Conservation (phyloP, 169 alveolate species). For the Babesia bigemina region DNA sequence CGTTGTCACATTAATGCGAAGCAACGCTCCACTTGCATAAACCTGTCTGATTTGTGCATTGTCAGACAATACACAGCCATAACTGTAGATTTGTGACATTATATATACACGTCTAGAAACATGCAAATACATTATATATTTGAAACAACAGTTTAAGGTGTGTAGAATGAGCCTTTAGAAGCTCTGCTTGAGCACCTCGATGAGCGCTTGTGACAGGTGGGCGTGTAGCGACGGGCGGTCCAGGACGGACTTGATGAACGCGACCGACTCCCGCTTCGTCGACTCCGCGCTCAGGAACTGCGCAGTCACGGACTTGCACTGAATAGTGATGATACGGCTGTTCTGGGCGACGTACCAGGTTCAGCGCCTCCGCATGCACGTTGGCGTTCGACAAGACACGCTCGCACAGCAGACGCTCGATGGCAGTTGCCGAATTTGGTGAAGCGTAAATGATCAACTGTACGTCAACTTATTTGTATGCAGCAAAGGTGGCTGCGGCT, state of each 20-base stretch:
- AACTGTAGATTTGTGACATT: no score
- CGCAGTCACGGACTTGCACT: conserved; percentile 33
- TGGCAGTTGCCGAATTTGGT: no score
- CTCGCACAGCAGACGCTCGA: neutral
- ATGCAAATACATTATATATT: no score
- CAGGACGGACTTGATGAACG: conserved; percentile 28
- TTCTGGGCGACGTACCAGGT: neutral
- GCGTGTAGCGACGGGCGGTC: conserved; percentile 34
- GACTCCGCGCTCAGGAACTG: conserved; percentile 12
- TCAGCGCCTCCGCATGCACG: neutral
- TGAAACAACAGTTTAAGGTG: no score
- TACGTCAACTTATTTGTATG: no score
- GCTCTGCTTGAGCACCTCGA: conserved; percentile 41
- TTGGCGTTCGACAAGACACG: neutral
- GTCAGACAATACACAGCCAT: no score
- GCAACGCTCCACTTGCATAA: no score
- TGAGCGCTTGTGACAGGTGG: conserved; percentile 24
- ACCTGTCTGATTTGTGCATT: no score
- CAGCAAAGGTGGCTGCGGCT: no score
- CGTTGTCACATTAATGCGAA: no score
- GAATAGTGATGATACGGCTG: neutral
- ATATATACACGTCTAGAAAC: no score
- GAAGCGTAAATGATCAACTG: no score
- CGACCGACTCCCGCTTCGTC: conserved; percentile 14
- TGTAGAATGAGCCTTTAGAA: neutral